phyloP scores from a whole-genome alignment of 805 yeast species.

The Myxozyma geophila region DNA sequence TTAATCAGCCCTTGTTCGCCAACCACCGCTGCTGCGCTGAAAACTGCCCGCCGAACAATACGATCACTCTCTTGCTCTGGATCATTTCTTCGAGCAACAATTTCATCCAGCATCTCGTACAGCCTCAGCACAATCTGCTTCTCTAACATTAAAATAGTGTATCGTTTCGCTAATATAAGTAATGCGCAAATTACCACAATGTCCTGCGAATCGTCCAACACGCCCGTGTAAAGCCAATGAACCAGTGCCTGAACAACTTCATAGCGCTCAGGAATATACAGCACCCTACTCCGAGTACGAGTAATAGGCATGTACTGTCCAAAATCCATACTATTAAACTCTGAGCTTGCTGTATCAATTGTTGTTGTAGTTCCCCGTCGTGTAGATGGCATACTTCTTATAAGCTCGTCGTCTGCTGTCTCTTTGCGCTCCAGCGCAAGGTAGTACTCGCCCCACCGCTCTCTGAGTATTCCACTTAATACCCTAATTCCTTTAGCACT shows the following conservation, averaged over 20 bases:
- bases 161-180: conserved; percentile 13
- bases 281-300: conserved; percentile 1
- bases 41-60: conserved; percentile 2
- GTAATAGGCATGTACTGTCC: not conserved
- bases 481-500: conserved; percentile 20
- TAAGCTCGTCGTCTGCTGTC: not conserved
- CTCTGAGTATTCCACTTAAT: conserved; percentile 16
- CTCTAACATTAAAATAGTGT: conserved; percentile 8
- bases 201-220: not conserved
- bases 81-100: not conserved
- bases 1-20: conserved; percentile 14
- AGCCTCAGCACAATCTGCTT: conserved; percentile 13
- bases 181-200: conserved; percentile 5
- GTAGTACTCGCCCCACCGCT: conserved; percentile 30
- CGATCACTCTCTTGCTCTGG: not conserved
- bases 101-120: conserved; percentile 19
- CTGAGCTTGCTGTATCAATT: not conserved
- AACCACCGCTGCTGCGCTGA: conserved; percentile 20
- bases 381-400: not conserved
- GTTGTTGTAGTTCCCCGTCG: conserved; percentile 4
- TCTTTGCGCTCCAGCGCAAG: not conserved
- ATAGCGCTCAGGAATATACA: conserved; percentile 30
- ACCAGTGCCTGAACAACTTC: conserved; percentile 20
- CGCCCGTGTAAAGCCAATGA: conserved; percentile 29
- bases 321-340: not conserved